A percentile compares a stretch with the other conserved stretches of the same genome.
phyloP scores from a whole-genome alignment of 2,329 filamentous ascomycete genomes.

The Dothistroma septosporum region DNA sequence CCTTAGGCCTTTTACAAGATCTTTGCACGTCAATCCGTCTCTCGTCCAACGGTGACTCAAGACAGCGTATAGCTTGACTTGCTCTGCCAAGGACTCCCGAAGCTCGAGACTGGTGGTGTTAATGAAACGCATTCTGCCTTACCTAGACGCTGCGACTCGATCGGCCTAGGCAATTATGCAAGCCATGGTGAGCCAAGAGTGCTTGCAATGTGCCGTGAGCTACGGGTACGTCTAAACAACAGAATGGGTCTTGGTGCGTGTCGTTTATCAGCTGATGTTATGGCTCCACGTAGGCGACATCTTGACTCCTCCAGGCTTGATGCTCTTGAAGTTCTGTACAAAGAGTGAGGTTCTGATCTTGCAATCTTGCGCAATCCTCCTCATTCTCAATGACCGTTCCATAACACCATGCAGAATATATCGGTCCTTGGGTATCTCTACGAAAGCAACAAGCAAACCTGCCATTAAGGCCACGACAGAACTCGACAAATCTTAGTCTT shows the following conservation, averaged over 20 bases:
- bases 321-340: no score
- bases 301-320: no score
- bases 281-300: background rate
- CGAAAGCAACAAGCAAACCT: background rate
- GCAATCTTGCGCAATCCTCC: no score
- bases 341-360: no score
- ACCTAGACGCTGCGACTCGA: no score
- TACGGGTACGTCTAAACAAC: background rate
- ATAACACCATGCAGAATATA: background rate
- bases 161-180: background rate
- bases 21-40: slow-evolving; percentile 19
- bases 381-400: background rate
- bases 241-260: background rate
- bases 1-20: slow-evolving; percentile 12
- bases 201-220: background rate
- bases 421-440: background rate
- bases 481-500: slow-evolving; percentile 13
- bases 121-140: slow-evolving; percentile 20
- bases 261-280: background rate
- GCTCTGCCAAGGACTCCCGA: slow-evolving; percentile 13
- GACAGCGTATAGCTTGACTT: slow-evolving; percentile 20
- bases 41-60: slow-evolving; percentile 24
- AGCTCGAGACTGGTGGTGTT: slow-evolving; percentile 16
- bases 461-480: background rate
- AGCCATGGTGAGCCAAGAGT: background rate